Evolutionary conservation across 192 early-diverging fungal species (phyloP), one percentile per base, ranked within the genome.

Genomic region (Coemansia sp.): DNA sequence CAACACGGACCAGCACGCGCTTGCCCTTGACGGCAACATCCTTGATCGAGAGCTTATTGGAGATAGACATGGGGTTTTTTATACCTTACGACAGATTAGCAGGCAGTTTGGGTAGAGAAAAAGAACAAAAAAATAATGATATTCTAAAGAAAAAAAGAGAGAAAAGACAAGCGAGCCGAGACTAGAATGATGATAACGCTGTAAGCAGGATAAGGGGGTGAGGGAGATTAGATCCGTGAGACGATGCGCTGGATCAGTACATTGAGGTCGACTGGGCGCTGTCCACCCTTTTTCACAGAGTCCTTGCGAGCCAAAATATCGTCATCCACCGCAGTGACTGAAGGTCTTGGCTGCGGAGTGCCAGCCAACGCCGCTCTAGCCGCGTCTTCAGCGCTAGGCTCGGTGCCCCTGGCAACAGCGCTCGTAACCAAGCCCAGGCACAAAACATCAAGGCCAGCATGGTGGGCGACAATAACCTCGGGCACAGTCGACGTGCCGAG

Each of bases 1-100:
- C 96, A 40, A 98, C 96, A 57, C 95, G 91, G 69, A 98, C 96
- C 63, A 98, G 87, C 36, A 95, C 95, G 62, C 94, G 92, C 89
- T 97, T 96, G 83, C 80, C 86, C 55, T 87, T 77, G 71, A 98
- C 75, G 65, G 93, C 91, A 46, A 98, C 80, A 79, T 97, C 95
- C 69, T 86, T 75, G 83, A 98, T 93, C 67, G 90, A 87, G 65
- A 98, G 90, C 86, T 97, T 98, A 88, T 88, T 91, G 49, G 81
- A 79, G 68, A 84, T 64, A 29, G 81, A 79, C 81, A 84, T 84
- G 44, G 53, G 1, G 1, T 27, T 1, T 27, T 27, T 27, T 27
- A 31, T 66, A 5, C 38, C 60, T 61, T n/a, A n/a, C 33, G 18
- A 38, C 5, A 22, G 36, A 61, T 34, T 16, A 34, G 24, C 27